Base-by-base conservation (phyloP, 2,329 filamentous ascomycete species). In the Neurospora sp. region DNA sequence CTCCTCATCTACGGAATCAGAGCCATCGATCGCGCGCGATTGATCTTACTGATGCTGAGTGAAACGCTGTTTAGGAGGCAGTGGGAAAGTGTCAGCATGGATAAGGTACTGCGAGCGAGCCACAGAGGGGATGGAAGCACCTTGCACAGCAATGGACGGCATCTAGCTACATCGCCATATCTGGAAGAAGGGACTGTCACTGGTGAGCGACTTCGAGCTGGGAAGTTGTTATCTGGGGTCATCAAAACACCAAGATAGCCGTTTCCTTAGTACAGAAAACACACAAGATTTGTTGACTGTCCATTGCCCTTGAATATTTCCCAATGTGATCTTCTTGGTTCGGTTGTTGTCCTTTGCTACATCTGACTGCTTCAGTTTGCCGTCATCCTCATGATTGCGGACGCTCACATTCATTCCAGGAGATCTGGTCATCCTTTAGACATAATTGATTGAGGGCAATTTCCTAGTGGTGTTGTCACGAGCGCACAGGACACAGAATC, bases 371-470 rank as follows among this genome's bases (percentile, higher is more conserved):
- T 19, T 43, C 12, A 15, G 12, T 39, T 39, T 2, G 12, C 38
- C 0, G 1, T 10, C 37, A 38, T 38, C 0, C 37, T 38, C 10
- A 38, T 2, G 0, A 38, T 38, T 38, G 37, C 11, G 0, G 4
- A 38, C 11, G 37, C 37, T 12, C 0, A 0, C 37, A 2, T 4
- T 12, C 1, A 38, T 10, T 38, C 10, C 4, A 12, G 10, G 1
- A 4, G 0, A 38, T 38, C 3, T 12, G 11, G 2, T 38, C 37
- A 38, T 38, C 1, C 37, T 12, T 38, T 38, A 0, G 0, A 12
- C 37, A 38, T 0, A 12, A 38, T 4, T 5, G 37, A 38, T 3
- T 38, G 10, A 11, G 23, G 23, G 23, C 23, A 23, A 23, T 23
- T 23, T 23, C 23, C 23, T 23, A 23, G 10, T 39, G 38, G 38